Evolutionary conservation across 2,329 filamentous ascomycete genomes (phyloP).

Genomic region (Nemania diffusa): DNA sequence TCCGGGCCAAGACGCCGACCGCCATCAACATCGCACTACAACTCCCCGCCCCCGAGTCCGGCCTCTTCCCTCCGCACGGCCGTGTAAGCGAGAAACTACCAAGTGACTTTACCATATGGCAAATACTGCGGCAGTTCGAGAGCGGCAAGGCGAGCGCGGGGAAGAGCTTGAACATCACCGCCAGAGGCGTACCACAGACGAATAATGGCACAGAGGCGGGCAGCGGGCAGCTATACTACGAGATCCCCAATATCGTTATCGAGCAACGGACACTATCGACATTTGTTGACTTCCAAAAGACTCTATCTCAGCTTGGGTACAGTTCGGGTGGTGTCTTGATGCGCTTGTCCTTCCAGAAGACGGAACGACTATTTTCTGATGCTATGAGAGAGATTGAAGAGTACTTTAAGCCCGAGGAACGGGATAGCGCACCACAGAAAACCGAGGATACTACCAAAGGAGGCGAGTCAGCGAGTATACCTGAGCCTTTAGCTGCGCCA

Average conservation of each 20-base stretch:
- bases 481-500: constrained; percentile 32
- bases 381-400: constrained; percentile 83
- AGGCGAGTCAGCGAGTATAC: constrained; percentile 25
- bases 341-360: constrained; percentile 78
- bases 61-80: constrained; percentile 67
- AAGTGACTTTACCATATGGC: constrained; percentile 89
- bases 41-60: constrained; percentile 77
- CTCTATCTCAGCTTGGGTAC: constrained; percentile 84
- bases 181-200: constrained; percentile 76
- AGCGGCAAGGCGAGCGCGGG: constrained; percentile 72
- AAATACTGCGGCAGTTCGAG: constrained; percentile 90
- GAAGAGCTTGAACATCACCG: constrained; percentile 81
- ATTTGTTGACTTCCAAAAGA: constrained; percentile 88
- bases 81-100: constrained; percentile 86
- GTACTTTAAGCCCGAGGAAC: constrained; percentile 71
- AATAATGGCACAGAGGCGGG: constrained; percentile 62
- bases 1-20: constrained; percentile 84
- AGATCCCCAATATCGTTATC: constrained; percentile 85
- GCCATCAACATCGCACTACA: constrained; percentile 91
- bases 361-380: constrained; percentile 81
- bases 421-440: constrained; percentile 30
- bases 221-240: constrained; percentile 85
- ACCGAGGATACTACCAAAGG: background rate
- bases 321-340: constrained; percentile 85
- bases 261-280: constrained; percentile 82